phyloP scores from a whole-genome alignment of 805 yeast species.

The Candida koratica region DNA sequence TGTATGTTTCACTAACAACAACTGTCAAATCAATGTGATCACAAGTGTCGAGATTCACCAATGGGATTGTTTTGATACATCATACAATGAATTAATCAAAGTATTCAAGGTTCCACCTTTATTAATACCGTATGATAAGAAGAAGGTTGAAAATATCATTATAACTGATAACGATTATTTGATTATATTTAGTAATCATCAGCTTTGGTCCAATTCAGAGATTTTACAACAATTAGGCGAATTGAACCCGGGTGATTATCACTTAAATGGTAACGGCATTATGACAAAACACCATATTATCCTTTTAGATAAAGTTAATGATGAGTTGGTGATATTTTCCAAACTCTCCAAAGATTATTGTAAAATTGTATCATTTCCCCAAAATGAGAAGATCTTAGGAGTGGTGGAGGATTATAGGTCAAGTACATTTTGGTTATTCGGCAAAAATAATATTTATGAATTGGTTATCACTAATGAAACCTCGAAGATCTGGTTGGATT shows the following conservation, averaged over 20 bases:
- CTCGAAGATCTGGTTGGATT: conserved; percentile 65
- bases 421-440: conserved; percentile 74
- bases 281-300: conserved; percentile 32
- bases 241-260: conserved; percentile 14
- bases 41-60: conserved; percentile 17
- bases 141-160: conserved; percentile 6
- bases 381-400: conserved; percentile 20
- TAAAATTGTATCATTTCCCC: conserved; percentile 6
- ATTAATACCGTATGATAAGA: conserved; percentile 2
- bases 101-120: conserved; percentile 25
- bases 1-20: conserved; percentile 20
- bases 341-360: conserved; percentile 23
- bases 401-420: conserved; percentile 26
- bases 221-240: conserved; percentile 10
- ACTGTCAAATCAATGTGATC: conserved; percentile 23
- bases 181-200: conserved; percentile 3
- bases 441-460: conserved; percentile 62
- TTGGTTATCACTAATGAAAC: conserved; percentile 66
- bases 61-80: conserved; percentile 35
- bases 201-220: conserved; percentile 5
- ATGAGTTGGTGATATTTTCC: conserved; percentile 23
- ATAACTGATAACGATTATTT: conserved; percentile 2
- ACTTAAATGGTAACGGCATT: conserved; percentile 16
- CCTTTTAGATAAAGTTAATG: conserved; percentile 16
- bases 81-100: conserved; percentile 25